Evolutionary conservation across 345 rosid species (phyloP), one percentile per base, ranked within the genome.

Genomic region (Toxicodendron radicans): DNA sequence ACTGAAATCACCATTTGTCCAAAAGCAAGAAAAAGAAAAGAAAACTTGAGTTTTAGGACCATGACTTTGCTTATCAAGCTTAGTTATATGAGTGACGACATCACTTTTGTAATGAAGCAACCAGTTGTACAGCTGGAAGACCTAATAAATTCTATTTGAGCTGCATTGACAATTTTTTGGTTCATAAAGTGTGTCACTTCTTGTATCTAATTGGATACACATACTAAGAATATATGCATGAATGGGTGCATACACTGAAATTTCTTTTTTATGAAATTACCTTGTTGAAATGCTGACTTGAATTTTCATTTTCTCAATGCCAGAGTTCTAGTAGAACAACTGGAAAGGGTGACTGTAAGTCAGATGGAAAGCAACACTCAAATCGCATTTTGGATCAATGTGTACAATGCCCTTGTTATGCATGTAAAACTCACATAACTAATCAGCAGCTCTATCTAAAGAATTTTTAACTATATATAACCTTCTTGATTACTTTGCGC

Each of bases 391-490:
- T 92, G 97, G 98, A 90, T 94, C 83, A 92, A 92, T 48, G 88
- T 94, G 61, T 92, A 92, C 84, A 92, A 92, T 78, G 85, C 97
- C 76, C 98, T 94, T 48, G 80, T 94, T 61, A 94, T 94, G 98
- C 97, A 94, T 82, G 98, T 94, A 93, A 83, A 66, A 58, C 41
- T 74, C 66, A 18, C 23, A 43, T 27, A 68, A 58, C 45, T 41
- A 23, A 41, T 66, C 41, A 27, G 60, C 12, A 65, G 5, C 52
- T 46, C 21, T 32, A 5, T 38, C 43, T 59, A 74, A 49, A 43
- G 52, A 62, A 59, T 69, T 69, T 48, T 13, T 58, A 46, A 53
- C 61, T 56, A 14, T 21, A 49, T 35, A n/a, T 72, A 57, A 79
- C 70, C 38, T 27, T 43, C 51, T 24, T 7, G 10, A 73, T 71